Evolutionary conservation across 2,329 filamentous ascomycete species (phyloP), one percentile per base, ranked within the genome.

Genomic region (Nothopassalora personata): DNA sequence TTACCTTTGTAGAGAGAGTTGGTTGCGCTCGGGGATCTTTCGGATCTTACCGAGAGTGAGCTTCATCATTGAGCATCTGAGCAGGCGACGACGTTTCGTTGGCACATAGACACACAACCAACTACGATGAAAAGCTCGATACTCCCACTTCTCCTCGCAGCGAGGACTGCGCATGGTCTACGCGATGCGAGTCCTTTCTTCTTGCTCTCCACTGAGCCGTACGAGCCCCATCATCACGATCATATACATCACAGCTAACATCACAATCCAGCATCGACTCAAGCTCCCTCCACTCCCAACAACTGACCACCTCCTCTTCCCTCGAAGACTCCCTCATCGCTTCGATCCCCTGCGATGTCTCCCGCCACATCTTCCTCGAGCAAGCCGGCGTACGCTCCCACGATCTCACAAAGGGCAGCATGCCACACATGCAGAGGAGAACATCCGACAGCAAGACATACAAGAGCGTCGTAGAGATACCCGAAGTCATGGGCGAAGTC

Each of bases 141-240:
- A 57, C 59, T 66, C 27, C 62, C 70, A 49, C 67, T 71, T 23
- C 56, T 58, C 3, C 27, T 57, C 60, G 64, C 65, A 31, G 65
- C 64, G n/a, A 63, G 43, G 43, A 60, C 64, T 27, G 85, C 81
- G 48, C 78, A 85, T 62, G 92, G 90, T 28, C 94, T 96, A 9
- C 59, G 57, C 28, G 59, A 63, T 55, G 57, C 64, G 13, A 61
- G 57, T 33, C 93, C 94, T 18, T 94, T 96, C 75, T 83, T 96
- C 72, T 78, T 97, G 66, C 87, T 95, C 74, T 97, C 93, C 33
- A 93, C 88, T 49, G 83, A 88, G 63, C 80, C 86, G 92, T 96
- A 86, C 70, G 87, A 39, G 8, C 50, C 48, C 13, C 58, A 59
- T 51, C 57, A 19, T 43, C 59, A 18, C 62, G 31, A 66, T 28